phyloP scores from a whole-genome alignment of 2,329 filamentous ascomycete species.

The Fusarium nurragi region DNA sequence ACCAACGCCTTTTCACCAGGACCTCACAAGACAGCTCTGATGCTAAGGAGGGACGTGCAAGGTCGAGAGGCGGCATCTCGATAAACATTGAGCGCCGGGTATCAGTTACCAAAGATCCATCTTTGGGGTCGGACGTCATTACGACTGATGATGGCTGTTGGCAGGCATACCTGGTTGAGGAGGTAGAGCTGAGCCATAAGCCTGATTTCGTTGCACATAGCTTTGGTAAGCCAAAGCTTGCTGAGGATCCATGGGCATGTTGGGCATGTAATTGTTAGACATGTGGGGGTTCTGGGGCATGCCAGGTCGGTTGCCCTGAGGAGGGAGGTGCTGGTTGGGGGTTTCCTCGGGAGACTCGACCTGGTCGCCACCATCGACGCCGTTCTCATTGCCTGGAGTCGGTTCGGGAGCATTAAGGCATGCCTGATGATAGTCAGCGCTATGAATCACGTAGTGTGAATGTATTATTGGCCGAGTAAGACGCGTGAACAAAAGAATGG shows the following conservation, averaged over 20 bases:
- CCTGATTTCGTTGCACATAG: slow-evolving; percentile 77
- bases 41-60: slow-evolving; percentile 43
- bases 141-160: slow-evolving; percentile 83
- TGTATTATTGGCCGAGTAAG: not conserved
- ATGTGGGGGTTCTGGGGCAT: slow-evolving; percentile 73
- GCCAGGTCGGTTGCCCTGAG: slow-evolving; percentile 66
- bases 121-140: slow-evolving; percentile 46
- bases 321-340: slow-evolving; percentile 76
- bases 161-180: slow-evolving; percentile 81
- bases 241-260: slow-evolving; percentile 77
- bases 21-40: slow-evolving; percentile 52
- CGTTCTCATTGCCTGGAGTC: slow-evolving; percentile 80
- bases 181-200: slow-evolving; percentile 81
- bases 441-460: not conserved
- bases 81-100: slow-evolving; percentile 67
- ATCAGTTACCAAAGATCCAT: slow-evolving; percentile 56
- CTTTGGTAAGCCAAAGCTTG: slow-evolving; percentile 85
- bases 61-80: slow-evolving; percentile 48
- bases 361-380: slow-evolving; percentile 77
- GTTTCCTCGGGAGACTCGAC: slow-evolving; percentile 94
- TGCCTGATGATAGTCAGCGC: slow-evolving; percentile 66
- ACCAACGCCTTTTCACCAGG: slow-evolving; percentile 53
- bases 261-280: slow-evolving; percentile 69
- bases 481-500: not conserved
- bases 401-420: slow-evolving; percentile 97